Percentiles rank a stretch among this genome's conserved stretches.
phyloP scores from a whole-genome alignment of 352 stramenopile genomes.

The Plasmopara halstedii region DNA sequence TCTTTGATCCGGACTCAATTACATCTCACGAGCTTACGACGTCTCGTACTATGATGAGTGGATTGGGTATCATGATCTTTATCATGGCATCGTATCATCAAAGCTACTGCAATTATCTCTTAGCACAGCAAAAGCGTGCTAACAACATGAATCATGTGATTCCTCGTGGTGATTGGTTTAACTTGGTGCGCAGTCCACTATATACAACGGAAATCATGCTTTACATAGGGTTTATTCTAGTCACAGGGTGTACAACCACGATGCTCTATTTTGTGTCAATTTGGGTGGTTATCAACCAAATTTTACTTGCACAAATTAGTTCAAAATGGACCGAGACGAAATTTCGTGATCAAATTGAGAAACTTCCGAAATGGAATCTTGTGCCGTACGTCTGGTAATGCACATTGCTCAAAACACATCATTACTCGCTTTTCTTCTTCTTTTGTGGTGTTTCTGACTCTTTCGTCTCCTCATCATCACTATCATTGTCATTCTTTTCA shows the following conservation, averaged over 20 bases:
- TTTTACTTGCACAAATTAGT: slow-evolving; percentile 40
- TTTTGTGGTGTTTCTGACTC: slow-evolving; percentile 13
- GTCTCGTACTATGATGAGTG: slow-evolving; percentile 8
- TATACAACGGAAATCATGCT: slow-evolving; percentile 61
- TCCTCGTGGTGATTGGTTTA: slow-evolving; percentile 56
- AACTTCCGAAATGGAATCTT: slow-evolving; percentile 36
- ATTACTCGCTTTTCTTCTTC: slow-evolving; percentile 7
- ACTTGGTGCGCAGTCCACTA: slow-evolving; percentile 50
- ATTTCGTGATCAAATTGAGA: slow-evolving; percentile 32
- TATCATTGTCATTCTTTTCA: slow-evolving; percentile 20
- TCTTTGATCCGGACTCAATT: slow-evolving; percentile 31
- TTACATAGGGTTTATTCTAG: slow-evolving; percentile 41
- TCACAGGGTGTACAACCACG: slow-evolving; percentile 26
- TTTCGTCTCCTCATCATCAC: slow-evolving; percentile 28
- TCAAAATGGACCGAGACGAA: slow-evolving; percentile 53
- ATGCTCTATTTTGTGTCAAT: slow-evolving; percentile 41
- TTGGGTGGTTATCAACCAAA: slow-evolving; percentile 64
- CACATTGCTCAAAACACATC: too few species aligned
- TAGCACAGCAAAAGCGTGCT: slow-evolving; percentile 47
- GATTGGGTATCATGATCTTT: slow-evolving; percentile 29
- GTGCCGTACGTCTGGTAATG: slow-evolving; percentile 29
- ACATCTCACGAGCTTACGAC: slow-evolving; percentile 13
- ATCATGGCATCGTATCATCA: slow-evolving; percentile 52
- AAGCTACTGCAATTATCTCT: slow-evolving; percentile 41
- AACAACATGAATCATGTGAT: slow-evolving; percentile 45